Evolutionary conservation across 2,329 filamentous ascomycete genomes (phyloP).

Genomic region (Aspergillus intermedius): DNA sequence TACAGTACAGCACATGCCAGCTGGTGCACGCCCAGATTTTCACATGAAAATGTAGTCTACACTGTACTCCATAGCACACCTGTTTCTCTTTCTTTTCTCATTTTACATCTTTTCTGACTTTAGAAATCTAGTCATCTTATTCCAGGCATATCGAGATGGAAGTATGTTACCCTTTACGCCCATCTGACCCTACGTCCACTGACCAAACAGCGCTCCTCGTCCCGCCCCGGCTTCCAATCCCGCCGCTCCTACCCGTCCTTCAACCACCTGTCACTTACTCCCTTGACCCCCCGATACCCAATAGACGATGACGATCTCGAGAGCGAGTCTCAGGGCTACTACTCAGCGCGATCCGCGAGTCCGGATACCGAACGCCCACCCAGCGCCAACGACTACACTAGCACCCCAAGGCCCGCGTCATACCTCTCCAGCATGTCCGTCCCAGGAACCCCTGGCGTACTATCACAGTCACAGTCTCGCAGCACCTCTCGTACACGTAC

Average conservation of each 20-base stretch:
- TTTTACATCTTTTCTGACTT: neutral
- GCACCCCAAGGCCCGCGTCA: constrained; percentile 22
- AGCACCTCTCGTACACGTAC: constrained; percentile 30
- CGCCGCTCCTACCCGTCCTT: constrained; percentile 56
- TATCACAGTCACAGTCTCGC: constrained; percentile 32
- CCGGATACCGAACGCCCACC: constrained; percentile 24
- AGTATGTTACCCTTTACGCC: neutral
- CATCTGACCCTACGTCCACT: neutral
- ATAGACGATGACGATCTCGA: constrained; percentile 40
- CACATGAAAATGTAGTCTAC: no score
- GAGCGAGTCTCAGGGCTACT: constrained; percentile 27
- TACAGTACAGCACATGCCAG: no score
- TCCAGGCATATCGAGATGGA: neutral
- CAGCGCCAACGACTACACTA: constrained; percentile 3
- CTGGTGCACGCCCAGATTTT: no score
- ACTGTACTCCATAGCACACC: no score
- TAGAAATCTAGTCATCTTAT: no score
- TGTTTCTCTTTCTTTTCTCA: neutral
- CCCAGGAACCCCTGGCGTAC: constrained; percentile 36
- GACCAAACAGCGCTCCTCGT: constrained; percentile 15
- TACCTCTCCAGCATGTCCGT: constrained; percentile 39
- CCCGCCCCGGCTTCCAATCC: constrained; percentile 28
- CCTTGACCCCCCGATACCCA: constrained; percentile 50
- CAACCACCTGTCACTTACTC: constrained; percentile 55
- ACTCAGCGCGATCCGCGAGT: constrained; percentile 16